Conservation (phyloP, 2,329 filamentous ascomycete genomes). For the Neurospora sp. region DNA sequence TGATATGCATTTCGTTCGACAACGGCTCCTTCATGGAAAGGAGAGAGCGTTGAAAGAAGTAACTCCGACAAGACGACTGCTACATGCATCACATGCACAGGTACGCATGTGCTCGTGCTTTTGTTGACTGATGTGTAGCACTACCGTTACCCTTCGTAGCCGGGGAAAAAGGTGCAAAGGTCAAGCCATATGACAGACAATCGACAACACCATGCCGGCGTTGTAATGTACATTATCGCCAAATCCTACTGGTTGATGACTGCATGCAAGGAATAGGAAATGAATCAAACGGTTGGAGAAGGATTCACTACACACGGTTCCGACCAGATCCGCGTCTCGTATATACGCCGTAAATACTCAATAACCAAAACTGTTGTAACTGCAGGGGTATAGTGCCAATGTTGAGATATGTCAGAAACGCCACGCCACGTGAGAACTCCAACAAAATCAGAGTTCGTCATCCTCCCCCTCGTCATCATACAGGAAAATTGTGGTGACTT, state of each 20-base stretch:
- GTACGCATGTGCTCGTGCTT: neutral
- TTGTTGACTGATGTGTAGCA: neutral
- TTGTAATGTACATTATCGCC: neutral
- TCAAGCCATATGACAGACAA: neutral
- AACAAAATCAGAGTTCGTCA: conserved; percentile 3
- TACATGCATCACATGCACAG: neutral
- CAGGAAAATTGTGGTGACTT: conserved; percentile 1
- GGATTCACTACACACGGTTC: neutral
- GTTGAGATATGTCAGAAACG: neutral
- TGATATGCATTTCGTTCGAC: neutral
- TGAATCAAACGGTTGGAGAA: neutral
- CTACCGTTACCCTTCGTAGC: neutral
- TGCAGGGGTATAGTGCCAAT: neutral
- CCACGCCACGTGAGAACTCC: neutral
- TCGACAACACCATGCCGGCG: neutral
- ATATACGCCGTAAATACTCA: neutral
- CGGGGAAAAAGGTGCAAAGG: neutral
- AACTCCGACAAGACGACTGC: neutral
- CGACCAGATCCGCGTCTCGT: neutral
- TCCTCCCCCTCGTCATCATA: conserved; percentile 3
- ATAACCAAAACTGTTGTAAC: neutral
- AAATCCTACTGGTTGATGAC: neutral
- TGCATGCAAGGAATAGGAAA: neutral
- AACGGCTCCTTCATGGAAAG: neutral
- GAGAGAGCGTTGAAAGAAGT: neutral